These are phyloP conservation scores for Colletotrichum sp. DNA, from an alignment of 2,329 filamentous ascomycete species.

Conservation along the genomic window DNA sequence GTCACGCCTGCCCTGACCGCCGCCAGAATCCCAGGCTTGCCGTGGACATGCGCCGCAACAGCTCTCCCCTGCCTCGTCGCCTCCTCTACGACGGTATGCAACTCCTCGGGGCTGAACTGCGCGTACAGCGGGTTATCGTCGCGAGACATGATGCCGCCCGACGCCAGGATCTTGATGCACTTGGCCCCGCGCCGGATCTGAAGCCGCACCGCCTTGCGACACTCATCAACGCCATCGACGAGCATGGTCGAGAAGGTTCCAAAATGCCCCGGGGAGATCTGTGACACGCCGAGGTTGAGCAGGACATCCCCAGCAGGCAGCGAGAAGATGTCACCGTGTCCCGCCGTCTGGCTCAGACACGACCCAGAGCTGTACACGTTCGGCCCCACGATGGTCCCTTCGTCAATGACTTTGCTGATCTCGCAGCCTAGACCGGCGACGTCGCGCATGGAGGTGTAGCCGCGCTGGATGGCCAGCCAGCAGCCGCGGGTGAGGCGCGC, in stretches of 20 bases:
- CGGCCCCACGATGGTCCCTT: constrained; percentile 48
- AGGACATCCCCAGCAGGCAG: constrained; percentile 39
- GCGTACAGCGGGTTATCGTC: constrained; percentile 44
- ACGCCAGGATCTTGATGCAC: constrained; percentile 52
- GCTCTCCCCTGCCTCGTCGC: constrained; percentile 40
- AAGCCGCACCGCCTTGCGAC: constrained; percentile 43
- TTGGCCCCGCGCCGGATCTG: constrained; percentile 50
- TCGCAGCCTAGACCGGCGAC: constrained; percentile 34
- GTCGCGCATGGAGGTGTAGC: constrained; percentile 57
- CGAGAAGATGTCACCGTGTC: constrained; percentile 50
- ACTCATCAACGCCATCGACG: constrained; percentile 52
- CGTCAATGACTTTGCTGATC: constrained; percentile 16
- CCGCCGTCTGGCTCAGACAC: constrained; percentile 49
- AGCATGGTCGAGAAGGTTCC: constrained; percentile 33
- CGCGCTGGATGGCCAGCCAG: constrained; percentile 44
- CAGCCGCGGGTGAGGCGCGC: constrained; percentile 45
- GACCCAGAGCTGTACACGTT: constrained; percentile 53
- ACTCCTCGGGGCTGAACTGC: constrained; percentile 48
- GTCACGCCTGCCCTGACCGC: constrained; percentile 46
- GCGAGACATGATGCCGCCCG: constrained; percentile 44
- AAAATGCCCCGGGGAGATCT: constrained; percentile 34
- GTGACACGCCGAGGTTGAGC: constrained; percentile 35
- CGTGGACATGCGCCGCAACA: constrained; percentile 50
- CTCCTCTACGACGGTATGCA: constrained; percentile 47
- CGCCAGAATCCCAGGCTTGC: constrained; percentile 51